phyloP scores from a whole-genome alignment of 345 rosid genomes.

The Noccaea bulbosa region DNA sequence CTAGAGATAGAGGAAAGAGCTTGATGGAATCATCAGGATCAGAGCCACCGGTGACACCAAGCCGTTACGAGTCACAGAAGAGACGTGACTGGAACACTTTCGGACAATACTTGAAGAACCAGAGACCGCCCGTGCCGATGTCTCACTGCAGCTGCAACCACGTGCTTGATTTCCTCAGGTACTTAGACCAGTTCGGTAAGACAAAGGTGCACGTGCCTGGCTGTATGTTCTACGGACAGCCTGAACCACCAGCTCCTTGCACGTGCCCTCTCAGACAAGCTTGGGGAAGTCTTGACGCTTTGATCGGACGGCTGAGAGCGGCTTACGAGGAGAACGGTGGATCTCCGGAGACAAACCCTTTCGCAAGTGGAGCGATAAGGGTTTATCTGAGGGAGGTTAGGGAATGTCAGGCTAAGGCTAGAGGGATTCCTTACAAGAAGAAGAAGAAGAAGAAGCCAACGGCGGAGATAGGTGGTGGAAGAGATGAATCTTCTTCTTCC shows the following conservation, averaged over 20 bases:
- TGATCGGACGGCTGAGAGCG: conserved; percentile 85
- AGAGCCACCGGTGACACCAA: conserved; percentile 52
- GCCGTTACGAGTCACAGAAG: conserved; percentile 81
- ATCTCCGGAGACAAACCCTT: conserved; percentile 75
- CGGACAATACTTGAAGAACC: conserved; percentile 72
- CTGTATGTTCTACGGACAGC: conserved; percentile 82
- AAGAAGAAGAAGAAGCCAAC: conserved; percentile 65
- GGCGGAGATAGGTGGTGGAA: conserved; percentile 36
- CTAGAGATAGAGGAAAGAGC: conserved; percentile 46
- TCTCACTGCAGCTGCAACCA: conserved; percentile 69
- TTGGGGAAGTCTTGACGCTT: conserved; percentile 94
- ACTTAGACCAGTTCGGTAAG: conserved; percentile 86
- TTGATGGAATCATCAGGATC: conserved; percentile 46
- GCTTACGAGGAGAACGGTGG: conserved; percentile 94
- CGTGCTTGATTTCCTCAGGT: conserved; percentile 70
- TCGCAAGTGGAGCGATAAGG: conserved; percentile 73
- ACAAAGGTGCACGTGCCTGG: conserved; percentile 78
- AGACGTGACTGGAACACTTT: conserved; percentile 88
- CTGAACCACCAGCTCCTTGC: conserved; percentile 92
- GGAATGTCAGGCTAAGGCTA: conserved; percentile 83
- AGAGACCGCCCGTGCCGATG: conserved; percentile 67
- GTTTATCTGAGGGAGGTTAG: conserved; percentile 77
- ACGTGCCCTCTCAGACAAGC: conserved; percentile 87
- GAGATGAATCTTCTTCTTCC: conserved; percentile 44
- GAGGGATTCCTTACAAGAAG: conserved; percentile 89